Evolutionary conservation across 805 yeast species (phyloP).

Genomic region (Saturnispora sanitii): DNA sequence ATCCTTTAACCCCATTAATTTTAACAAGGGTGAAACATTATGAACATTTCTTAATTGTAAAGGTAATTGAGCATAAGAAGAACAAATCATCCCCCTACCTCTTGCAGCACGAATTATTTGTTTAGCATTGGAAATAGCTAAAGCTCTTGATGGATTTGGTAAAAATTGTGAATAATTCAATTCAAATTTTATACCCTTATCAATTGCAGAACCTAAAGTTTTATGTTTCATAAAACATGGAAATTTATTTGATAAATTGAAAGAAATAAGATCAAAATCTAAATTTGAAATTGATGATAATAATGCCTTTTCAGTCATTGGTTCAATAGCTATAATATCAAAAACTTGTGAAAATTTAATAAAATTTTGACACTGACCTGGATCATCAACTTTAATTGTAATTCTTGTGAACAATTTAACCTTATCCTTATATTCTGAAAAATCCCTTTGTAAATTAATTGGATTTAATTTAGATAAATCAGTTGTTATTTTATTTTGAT

Average conservation of each 20-base stretch:
- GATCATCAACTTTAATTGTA: conserved; percentile 69
- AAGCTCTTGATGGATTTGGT: conserved; percentile 34
- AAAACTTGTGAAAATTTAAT: conserved; percentile 37
- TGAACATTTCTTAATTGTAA: conserved; percentile 49
- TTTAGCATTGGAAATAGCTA: conserved; percentile 60
- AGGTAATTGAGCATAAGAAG: conserved; percentile 53
- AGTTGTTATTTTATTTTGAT: conserved; percentile 44
- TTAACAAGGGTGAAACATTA: conserved; percentile 59
- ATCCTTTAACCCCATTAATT: conserved; percentile 60
- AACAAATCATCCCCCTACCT: conserved; percentile 64
- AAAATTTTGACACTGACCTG: conserved; percentile 61
- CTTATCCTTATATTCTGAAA: conserved; percentile 29
- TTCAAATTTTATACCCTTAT: conserved; percentile 77
- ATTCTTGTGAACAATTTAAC: conserved; percentile 53
- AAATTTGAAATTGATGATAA: conserved; percentile 63
- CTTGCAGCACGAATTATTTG: conserved; percentile 76
- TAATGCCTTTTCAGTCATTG: conserved; percentile 69
- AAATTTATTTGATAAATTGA: conserved; percentile 53
- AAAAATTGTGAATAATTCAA: conserved; percentile 55
- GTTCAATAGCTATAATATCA: conserved; percentile 77
- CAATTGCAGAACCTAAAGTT: conserved; percentile 71
- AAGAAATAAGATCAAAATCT: conserved; percentile 74
- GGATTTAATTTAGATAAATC: conserved; percentile 32
- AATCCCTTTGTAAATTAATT: conserved; percentile 28
- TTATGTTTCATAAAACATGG: conserved; percentile 79